Evolutionary conservation across 2,329 filamentous ascomycete genomes (phyloP).

Genomic region (Aspergillus luchuensis): DNA sequence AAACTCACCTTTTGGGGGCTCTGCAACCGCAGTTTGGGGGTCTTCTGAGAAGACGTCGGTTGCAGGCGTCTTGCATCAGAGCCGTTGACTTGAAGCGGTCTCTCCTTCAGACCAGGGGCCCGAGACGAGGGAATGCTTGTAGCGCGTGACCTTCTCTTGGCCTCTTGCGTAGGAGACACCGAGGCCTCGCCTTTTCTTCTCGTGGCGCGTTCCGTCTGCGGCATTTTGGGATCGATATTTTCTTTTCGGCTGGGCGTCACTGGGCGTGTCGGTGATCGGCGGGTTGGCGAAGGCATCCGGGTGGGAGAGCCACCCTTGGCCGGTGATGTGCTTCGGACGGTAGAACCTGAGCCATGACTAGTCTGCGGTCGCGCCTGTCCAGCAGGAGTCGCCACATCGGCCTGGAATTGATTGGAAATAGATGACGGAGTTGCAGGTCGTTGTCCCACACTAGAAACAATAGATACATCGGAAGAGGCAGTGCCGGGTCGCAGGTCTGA

Average conservation of each 20-base stretch:
- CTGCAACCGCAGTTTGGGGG: constrained; percentile 69
- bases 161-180: constrained; percentile 39
- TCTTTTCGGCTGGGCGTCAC: constrained; percentile 43
- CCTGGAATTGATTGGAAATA: constrained; percentile 27
- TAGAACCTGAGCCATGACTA: constrained; percentile 32
- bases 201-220: constrained; percentile 35
- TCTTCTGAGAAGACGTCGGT: constrained; percentile 67
- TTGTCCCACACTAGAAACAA: constrained; percentile 37
- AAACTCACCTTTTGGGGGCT: constrained; percentile 58
- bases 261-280: constrained; percentile 36
- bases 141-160: constrained; percentile 49
- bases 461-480: constrained; percentile 55
- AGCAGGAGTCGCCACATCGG: constrained; percentile 33
- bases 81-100: constrained; percentile 32
- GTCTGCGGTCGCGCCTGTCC: constrained; percentile 33
- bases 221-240: constrained; percentile 40
- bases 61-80: constrained; percentile 35
- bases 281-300: constrained; percentile 34
- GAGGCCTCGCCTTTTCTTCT: constrained; percentile 37
- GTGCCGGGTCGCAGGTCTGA: constrained; percentile 79
- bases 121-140: constrained; percentile 55
- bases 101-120: constrained; percentile 37
- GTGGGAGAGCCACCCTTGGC: constrained; percentile 33
- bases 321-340: constrained; percentile 35
- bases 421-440: constrained; percentile 40